Base-by-base conservation (phyloP, 2,329 filamentous ascomycete genomes). In the Fusarium sp. region DNA sequence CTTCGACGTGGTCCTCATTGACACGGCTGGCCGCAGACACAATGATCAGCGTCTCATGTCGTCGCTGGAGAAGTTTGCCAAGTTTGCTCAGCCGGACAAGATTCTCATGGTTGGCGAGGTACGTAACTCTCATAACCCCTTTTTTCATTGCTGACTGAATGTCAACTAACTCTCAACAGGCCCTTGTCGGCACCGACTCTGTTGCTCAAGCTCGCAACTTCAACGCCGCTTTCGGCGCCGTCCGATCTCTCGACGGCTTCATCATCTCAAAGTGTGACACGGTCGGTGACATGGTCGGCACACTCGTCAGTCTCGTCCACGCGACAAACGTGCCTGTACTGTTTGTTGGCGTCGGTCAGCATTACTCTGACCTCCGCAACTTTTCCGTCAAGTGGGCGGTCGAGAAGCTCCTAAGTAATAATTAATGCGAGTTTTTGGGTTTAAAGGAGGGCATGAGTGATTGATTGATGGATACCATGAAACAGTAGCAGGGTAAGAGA, bases 181-280 rank as follows among this genome's bases (percentile, higher is more conserved):
- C 96, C 8, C 87, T 99, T 25, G 96, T 99, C 1, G 96, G 96
- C 63, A 97, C 93, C 4, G 96, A 99, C 80, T 93, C 91, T 4
- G 96, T 99, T 20, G 93, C 93, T 51, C 96, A 99, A 81, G 96
- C 96, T 4, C 88, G 94, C 75, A 97, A 97, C 82, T 99, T 99
- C 83, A 97, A 97, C 77, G 89, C 90, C 36, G 92, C 93, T 2
- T 98, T 99, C 81, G 96, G 96, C 31, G 85, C 88, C 5, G 90
- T 89, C 13, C 85, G 95, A 62, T 87, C 88, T 27, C 85, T 99
- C 36, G 96, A 99, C 80, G 96, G 96, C 6, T 99, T 99, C 80
- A 97, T 99, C 77, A 97, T 99, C 74, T 95, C 91, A 65, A 99
- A 99, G 81, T 98, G 96, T 79, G 96, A 99, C 82, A 99, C 96